Evolutionary conservation across 768 basidiomycete species (phyloP).

Genomic region (Boletus fagicola): DNA sequence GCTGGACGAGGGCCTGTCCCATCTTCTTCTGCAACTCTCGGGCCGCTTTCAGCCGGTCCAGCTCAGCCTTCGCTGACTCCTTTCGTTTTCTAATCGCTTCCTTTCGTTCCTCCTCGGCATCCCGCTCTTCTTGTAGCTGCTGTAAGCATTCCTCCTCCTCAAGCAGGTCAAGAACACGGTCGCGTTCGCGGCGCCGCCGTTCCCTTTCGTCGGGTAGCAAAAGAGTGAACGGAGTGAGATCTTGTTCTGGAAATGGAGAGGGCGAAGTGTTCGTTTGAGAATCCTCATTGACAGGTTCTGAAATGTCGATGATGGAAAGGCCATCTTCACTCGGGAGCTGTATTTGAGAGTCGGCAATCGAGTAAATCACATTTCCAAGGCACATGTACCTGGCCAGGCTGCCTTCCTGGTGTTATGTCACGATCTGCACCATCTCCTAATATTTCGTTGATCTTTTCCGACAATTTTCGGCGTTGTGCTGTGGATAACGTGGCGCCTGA

Average conservation of each 20-base stretch:
- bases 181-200: conserved; percentile 54
- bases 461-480: conserved; percentile 52
- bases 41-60: conserved; percentile 38
- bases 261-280: conserved; percentile 19
- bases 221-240: conserved; percentile 45
- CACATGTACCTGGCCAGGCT: conserved; percentile 61
- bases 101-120: conserved; percentile 41
- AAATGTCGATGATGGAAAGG: conserved; percentile 75
- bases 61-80: conserved; percentile 44
- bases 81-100: conserved; percentile 52
- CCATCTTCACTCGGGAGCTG: conserved; percentile 77
- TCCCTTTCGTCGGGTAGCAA: conserved; percentile 48
- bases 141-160: conserved; percentile 66
- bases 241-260: conserved; percentile 38
- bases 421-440: conserved; percentile 43
- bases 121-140: conserved; percentile 39
- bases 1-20: conserved; percentile 63
- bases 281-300: conserved; percentile 48
- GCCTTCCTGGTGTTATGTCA: conserved; percentile 41
- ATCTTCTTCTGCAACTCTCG: conserved; percentile 71
- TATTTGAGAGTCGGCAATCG: conserved; percentile 20
- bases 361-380: conserved; percentile 14
- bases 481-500: conserved; percentile 35
- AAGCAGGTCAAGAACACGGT: conserved; percentile 62
- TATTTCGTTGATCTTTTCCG: conserved; percentile 59